Evolutionary conservation across 225 moss, liverwort and hornwort species (phyloP).

Genomic region (Ulota crispa): DNA sequence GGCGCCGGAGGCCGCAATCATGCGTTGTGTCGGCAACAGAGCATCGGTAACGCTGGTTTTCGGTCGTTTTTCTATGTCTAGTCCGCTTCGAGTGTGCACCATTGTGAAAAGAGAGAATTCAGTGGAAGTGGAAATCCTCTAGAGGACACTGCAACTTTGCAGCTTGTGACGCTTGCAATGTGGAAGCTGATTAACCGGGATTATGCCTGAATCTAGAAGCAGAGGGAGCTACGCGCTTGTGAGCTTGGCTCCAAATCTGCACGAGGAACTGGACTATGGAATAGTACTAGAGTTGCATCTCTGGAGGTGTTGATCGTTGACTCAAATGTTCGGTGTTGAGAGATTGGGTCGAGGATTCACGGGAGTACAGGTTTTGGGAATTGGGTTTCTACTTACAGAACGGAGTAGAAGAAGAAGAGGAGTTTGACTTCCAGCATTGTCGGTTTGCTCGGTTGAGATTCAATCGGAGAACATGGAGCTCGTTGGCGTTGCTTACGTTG

Average conservation of each 20-base stretch:
- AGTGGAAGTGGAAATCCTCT: neutral
- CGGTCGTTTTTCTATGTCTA: neutral
- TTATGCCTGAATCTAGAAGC: neutral
- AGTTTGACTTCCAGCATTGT: neutral
- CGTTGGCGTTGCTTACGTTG: neutral
- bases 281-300: neutral
- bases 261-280: neutral
- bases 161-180: neutral
- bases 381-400: neutral
- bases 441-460: neutral
- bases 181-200: neutral
- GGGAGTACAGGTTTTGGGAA: neutral
- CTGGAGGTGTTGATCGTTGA: neutral
- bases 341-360: neutral
- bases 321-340: neutral
- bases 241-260: neutral
- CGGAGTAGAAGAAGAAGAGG: neutral
- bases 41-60: slow-evolving; percentile 1
- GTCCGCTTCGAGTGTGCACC: neutral
- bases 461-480: slow-evolving; percentile 22
- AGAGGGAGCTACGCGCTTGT: neutral
- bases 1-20: neutral
- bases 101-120: neutral
- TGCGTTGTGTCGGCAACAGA: neutral
- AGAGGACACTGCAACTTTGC: neutral